Percentiles rank a stretch among this genome's conserved stretches.
Conservation (phyloP, 805 yeast species). For the Tetrapisispora taiwanensis region DNA sequence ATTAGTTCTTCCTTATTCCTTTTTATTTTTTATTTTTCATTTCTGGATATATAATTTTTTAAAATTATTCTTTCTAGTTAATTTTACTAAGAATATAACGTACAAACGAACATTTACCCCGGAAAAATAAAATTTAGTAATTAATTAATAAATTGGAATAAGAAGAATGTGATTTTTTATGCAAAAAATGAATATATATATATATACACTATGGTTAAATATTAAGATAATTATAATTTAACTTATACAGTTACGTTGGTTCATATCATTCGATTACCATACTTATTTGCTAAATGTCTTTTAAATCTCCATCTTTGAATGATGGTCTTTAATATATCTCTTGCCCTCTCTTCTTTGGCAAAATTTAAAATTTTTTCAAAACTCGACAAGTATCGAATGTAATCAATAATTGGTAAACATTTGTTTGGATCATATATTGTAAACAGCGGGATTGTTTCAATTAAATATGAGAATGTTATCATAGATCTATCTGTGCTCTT, state of each 20-base stretch:
- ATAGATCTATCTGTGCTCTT: neutral
- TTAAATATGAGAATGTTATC: neutral
- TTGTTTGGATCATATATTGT: neutral
- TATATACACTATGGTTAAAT: too few species aligned
- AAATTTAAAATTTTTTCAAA: neutral
- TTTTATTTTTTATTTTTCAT: too few species aligned
- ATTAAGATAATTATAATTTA: too few species aligned
- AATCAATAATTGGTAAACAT: neutral
- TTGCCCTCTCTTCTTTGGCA: neutral
- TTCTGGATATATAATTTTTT: too few species aligned
- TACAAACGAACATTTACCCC: neutral
- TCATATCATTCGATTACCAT: too few species aligned
- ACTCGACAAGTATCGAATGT: neutral
- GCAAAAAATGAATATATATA: too few species aligned
- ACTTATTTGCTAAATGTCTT: conserved; percentile 30
- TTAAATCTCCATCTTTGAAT: conserved; percentile 1
- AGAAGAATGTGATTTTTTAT: too few species aligned
- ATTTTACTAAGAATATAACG: neutral
- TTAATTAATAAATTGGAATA: too few species aligned
- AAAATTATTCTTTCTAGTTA: too few species aligned
- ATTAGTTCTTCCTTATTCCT: too few species aligned
- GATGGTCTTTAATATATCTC: neutral
- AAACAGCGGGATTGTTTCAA: neutral
- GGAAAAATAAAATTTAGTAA: too few species aligned
- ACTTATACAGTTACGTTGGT: too few species aligned